phyloP scores from a whole-genome alignment of 1,139 yeast species.

The Debaryomyces coudertii region DNA sequence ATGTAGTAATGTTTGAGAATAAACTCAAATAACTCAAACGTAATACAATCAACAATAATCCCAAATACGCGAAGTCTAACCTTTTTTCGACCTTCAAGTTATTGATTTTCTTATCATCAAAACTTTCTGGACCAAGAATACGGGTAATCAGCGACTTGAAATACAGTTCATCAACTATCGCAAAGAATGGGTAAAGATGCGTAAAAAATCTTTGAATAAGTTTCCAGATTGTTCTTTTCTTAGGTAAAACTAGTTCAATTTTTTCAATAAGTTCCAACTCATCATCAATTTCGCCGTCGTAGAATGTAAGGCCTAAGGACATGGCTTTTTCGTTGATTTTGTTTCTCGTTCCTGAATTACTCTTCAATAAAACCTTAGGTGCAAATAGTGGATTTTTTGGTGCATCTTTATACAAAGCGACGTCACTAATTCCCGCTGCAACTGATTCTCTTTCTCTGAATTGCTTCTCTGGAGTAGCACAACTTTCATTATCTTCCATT shows the following conservation, averaged over 20 bases:
- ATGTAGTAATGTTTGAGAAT: conserved; percentile 33
- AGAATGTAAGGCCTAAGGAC: conserved; percentile 33
- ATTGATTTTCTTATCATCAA: conserved; percentile 20
- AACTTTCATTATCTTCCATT: neutral
- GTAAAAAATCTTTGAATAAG: conserved; percentile 48
- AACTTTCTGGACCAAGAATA: conserved; percentile 29
- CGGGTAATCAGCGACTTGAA: conserved; percentile 23
- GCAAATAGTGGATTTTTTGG: neutral
- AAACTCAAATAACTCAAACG: conserved; percentile 35
- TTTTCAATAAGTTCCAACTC: conserved; percentile 31
- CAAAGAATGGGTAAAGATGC: conserved; percentile 48
- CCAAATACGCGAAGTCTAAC: conserved; percentile 38
- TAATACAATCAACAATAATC: conserved; percentile 30
- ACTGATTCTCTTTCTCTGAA: neutral
- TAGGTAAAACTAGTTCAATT: conserved; percentile 48
- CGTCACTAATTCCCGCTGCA: neutral
- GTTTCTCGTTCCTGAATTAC: neutral
- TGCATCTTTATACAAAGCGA: conserved; percentile 7
- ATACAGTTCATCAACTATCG: conserved; percentile 48
- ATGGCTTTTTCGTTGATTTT: conserved; percentile 26
- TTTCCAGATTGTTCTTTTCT: conserved; percentile 46
- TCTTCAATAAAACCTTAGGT: neutral
- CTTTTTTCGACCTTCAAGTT: conserved; percentile 28
- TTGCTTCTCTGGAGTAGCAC: neutral
- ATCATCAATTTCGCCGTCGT: conserved; percentile 25